Conservation (phyloP, 2,329 filamentous ascomycete species). For the Eutypa lata region DNA sequence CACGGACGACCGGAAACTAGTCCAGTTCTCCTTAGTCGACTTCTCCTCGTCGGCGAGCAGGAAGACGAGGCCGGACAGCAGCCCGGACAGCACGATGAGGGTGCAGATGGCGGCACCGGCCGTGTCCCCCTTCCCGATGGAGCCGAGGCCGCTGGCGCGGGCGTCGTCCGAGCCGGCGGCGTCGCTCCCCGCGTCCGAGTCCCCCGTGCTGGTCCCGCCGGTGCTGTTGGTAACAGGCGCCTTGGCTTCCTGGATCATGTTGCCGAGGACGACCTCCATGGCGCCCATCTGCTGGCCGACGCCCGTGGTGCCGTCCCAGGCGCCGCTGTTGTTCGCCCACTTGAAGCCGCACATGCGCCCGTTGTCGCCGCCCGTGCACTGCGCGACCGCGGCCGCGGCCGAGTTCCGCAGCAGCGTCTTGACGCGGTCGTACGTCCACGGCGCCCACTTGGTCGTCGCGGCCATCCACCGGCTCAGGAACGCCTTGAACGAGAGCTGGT, state of each 20-base stretch:
- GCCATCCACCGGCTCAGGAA: conserved; percentile 62
- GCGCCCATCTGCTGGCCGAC: conserved; percentile 71
- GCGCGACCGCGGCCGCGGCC: conserved; percentile 53
- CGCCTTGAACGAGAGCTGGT: conserved; percentile 63
- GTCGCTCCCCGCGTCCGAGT: conserved; percentile 43
- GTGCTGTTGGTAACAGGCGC: conserved; percentile 37
- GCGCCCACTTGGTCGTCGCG: conserved; percentile 60
- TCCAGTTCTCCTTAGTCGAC: conserved; percentile 21
- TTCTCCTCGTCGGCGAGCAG: conserved; percentile 46
- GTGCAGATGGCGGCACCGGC: conserved; percentile 66
- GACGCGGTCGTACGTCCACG: conserved; percentile 52
- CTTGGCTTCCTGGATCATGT: conserved; percentile 47
- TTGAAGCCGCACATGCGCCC: conserved; percentile 57
- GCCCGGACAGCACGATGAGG: conserved; percentile 48
- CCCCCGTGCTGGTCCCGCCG: conserved; percentile 48
- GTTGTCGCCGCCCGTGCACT: conserved; percentile 56
- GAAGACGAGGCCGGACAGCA: conserved; percentile 52
- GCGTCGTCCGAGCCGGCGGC: conserved; percentile 39
- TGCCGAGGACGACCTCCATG: conserved; percentile 62
- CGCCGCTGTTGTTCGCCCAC: conserved; percentile 49
- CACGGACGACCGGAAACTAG: conserved; percentile 14
- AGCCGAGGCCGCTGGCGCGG: not conserved
- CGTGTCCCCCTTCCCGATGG: conserved; percentile 29
- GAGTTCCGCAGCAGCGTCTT: conserved; percentile 53
- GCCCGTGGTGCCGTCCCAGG: conserved; percentile 58